Evolutionary conservation across 1,284 basidiomycete species (phyloP), one percentile per base, ranked within the genome.

Genomic region (Cutaneotrichosporon sp.): DNA sequence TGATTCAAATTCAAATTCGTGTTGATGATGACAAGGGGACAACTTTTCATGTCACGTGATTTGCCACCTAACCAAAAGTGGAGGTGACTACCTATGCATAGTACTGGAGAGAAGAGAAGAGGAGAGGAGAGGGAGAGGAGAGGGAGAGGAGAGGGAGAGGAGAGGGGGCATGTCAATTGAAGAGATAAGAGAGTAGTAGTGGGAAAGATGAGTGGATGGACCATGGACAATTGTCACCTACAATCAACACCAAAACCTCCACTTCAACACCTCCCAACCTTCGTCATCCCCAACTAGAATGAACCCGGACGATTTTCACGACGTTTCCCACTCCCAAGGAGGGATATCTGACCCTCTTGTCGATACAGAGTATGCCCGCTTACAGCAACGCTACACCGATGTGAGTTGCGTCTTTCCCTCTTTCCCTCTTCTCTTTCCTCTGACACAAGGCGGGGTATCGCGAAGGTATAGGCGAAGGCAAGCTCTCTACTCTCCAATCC

Each of bases 381-480:
- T 82, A 9, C 61, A 75, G 42, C 76, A 72, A 30, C 69, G 71
- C 47, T 81, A 80, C 68, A 72, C 70, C 2, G 80, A 82, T 64
- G 80, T 81, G 61, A 62, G 78, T 73, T 18, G 26, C 11, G 26
- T 51, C 49, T 51, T 8, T 18, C 47, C n/a, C 47, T 18, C 26
- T 16, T 22, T 51, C 22, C 50, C 50, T 16, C 6, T 10, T 13
- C 34, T 4, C 31, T 18, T 38, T 4, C 7, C 30, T 21, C 58
- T 52, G 26, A 53, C 58, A 1, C 4, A 62, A 85, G 84, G 83
- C 82, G 0, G 84, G 84, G 2, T 85, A 85, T 65, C 75, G 84
- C 59, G 84, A 85, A 72, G 84, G 84, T 26, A 85, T 85, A 68
- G 84, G 81, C 1, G 79, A 80, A 8, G 84, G 84, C 51, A 85